Percentiles rank a stretch among this genome's conserved stretches.
Evolutionary conservation across 257 asterid genomes (phyloP).

Genomic region (Phtheirospermum japonicum): DNA sequence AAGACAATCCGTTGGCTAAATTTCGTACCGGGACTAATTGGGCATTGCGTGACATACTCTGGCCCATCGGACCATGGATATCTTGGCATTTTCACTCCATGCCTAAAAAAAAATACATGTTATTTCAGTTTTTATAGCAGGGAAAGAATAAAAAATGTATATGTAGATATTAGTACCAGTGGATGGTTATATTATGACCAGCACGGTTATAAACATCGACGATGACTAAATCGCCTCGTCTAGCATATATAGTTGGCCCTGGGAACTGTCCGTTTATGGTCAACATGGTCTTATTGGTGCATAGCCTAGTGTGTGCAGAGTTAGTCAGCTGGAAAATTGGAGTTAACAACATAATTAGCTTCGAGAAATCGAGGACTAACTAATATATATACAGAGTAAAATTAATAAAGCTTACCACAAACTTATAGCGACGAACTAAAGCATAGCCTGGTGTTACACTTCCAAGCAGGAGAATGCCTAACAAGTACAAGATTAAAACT

Average conservation of each 20-base stretch:
- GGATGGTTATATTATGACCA: no score
- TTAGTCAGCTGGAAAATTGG: constrained; percentile 30
- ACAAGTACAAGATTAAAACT: constrained; percentile 15
- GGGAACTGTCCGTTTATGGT: constrained; percentile 28
- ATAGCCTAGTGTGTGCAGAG: constrained; percentile 33
- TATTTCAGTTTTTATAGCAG: no score
- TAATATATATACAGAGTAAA: background rate
- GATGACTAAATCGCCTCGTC: background rate
- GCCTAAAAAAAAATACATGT: constrained; percentile 34
- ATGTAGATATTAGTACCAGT: no score
- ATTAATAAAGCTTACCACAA: constrained; percentile 33
- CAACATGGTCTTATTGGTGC: constrained; percentile 40
- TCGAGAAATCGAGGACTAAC: background rate
- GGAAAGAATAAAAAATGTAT: no score
- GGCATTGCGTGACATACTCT: constrained; percentile 61
- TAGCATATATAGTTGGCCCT: background rate
- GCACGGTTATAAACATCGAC: no score
- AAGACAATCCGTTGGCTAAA: constrained; percentile 45
- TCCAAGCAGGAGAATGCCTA: constrained; percentile 23
- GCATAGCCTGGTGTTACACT: constrained; percentile 25
- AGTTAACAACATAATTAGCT: background rate
- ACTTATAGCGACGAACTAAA: constrained; percentile 30
- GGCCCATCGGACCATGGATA: constrained; percentile 76
- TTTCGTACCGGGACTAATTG: constrained; percentile 44
- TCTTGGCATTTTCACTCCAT: constrained; percentile 60